These are phyloP conservation scores for Xylaria grammica DNA, from an alignment of 495 filamentous ascomycete species.

Conservation along the genomic window DNA sequence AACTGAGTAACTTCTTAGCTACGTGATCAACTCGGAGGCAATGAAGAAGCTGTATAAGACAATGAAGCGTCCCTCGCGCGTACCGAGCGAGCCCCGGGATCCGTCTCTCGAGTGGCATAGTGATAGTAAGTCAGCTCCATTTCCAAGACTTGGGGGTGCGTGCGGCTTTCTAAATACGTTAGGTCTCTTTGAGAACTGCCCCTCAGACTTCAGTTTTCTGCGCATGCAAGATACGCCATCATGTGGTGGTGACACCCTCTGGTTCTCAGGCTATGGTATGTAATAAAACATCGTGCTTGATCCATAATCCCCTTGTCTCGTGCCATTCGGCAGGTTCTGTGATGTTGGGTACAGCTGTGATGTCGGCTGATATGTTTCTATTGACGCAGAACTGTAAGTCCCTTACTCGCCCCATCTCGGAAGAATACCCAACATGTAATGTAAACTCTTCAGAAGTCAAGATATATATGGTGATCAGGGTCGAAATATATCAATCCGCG, in stretches of 20 bases:
- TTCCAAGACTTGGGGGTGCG: background rate
- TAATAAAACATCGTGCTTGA: too few species aligned
- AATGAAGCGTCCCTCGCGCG: conserved; percentile 39
- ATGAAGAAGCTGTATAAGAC: conserved; percentile 51
- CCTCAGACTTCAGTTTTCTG: conserved; percentile 47
- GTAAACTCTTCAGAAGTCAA: too few species aligned
- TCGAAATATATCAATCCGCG: background rate
- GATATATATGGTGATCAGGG: conserved; percentile 10
- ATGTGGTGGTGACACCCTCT: conserved; percentile 51
- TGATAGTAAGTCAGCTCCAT: conserved; percentile 36
- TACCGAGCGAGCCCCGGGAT: conserved; percentile 41
- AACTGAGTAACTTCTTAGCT: conserved; percentile 28
- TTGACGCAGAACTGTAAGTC: conserved; percentile 41
- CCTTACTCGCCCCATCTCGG: background rate
- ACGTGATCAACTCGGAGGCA: conserved; percentile 54
- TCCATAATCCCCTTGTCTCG: too few species aligned
- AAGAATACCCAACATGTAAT: too few species aligned
- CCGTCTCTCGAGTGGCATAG: conserved; percentile 51
- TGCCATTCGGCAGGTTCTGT: too few species aligned
- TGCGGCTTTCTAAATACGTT: background rate
- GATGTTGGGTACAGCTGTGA: too few species aligned
- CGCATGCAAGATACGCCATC: conserved; percentile 48
- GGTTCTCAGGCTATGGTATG: conserved; percentile 53
- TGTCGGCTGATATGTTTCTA: too few species aligned
- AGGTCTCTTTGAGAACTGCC: conserved; percentile 46